phyloP scores from a whole-genome alignment of 768 basidiomycete species.

The Mycena sanguinolenta region DNA sequence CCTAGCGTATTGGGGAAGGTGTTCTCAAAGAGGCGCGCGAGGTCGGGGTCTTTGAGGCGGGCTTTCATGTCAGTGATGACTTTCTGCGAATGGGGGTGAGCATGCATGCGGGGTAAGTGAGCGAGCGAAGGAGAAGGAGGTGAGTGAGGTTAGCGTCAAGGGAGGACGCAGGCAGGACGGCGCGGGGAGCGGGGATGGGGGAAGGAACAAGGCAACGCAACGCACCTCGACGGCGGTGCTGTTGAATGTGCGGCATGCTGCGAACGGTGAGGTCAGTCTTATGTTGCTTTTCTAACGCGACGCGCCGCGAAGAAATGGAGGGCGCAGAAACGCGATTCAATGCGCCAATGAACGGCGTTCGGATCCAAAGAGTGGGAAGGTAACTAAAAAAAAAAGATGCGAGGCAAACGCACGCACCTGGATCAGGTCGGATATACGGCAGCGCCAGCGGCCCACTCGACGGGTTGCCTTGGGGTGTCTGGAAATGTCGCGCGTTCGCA shows the following conservation, averaged over 20 bases:
- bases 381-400: no score
- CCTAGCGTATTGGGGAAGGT: conserved; percentile 88
- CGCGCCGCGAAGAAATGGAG: no score
- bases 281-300: no score
- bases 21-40: conserved; percentile 85
- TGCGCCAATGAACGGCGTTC: no score
- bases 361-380: no score
- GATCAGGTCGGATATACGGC: conserved; percentile 77
- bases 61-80: conserved; percentile 82
- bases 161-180: conserved; percentile 6
- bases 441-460: conserved; percentile 73
- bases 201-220: background rate
- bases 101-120: no score
- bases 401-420: conserved; percentile 28
- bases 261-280: conserved; percentile 38
- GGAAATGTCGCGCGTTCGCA: no score
- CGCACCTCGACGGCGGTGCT: conserved; percentile 80
- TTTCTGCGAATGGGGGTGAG: no score
- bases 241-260: conserved; percentile 81
- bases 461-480: conserved; percentile 72
- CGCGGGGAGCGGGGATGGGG: background rate
- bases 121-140: no score
- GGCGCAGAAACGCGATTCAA: no score
- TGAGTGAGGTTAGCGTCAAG: no score
- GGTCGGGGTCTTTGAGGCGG: conserved; percentile 80